Conservation (phyloP, 257 asterid species). For the Solanum pinnatisectum region DNA sequence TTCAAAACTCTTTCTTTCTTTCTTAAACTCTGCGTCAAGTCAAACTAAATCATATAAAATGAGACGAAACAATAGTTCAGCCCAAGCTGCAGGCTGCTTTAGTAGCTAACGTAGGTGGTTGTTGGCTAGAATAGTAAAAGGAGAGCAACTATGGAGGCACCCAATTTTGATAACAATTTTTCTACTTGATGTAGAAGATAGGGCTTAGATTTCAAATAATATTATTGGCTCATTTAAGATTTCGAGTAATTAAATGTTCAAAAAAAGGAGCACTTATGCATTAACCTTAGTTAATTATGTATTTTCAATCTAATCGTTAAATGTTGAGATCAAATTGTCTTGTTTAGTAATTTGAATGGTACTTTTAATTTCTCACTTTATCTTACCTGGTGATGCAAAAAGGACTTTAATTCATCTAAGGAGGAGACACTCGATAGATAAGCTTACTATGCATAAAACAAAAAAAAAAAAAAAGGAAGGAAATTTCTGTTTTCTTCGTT, state of each 20-base stretch:
- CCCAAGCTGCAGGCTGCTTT: no score
- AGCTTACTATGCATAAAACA: not conserved
- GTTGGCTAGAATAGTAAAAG: no score
- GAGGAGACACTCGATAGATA: not conserved
- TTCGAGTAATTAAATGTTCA: not conserved
- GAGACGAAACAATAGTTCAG: no score
- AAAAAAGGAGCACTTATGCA: not conserved
- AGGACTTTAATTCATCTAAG: not conserved
- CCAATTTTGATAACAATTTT: no score
- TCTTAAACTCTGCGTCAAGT: fast-evolving
- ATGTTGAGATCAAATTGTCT: not conserved
- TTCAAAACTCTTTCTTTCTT: no score
- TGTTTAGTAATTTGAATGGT: not conserved
- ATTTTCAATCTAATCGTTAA: not conserved
- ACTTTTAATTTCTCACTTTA: not conserved
- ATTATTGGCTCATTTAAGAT: not conserved
- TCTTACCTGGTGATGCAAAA: not conserved
- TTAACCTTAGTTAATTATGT: not conserved
- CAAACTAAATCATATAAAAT: no score
- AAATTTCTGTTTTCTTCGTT: not conserved
- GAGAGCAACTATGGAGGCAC: no score
- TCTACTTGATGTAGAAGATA: no score
- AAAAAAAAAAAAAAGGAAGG: not conserved
- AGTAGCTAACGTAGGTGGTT: no score
- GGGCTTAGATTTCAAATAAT: no score